Evolutionary conservation across 306 rosid species (phyloP), one percentile per base, ranked within the genome.

Genomic region (Vicia faba): DNA sequence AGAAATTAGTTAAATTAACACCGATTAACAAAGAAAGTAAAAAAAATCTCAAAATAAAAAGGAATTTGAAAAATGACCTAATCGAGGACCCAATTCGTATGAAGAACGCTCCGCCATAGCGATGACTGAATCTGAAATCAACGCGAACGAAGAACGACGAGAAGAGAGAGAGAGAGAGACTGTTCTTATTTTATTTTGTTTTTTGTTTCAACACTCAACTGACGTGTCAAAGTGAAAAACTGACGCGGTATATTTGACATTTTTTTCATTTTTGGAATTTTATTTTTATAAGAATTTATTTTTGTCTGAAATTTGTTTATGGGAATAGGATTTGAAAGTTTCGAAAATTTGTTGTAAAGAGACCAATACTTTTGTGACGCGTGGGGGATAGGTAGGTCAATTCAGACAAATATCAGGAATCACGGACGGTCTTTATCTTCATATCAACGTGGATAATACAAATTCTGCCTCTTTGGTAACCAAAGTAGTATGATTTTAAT

Each of bases 101-200:
- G 92, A 83, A 86, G 84, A 83, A 68, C 56, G 77, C 69, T 88
- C 95, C 76, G 92, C 92, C 97, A 91, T 91, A 66, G 74, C 69
- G 78, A 70, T 28, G 78, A 74, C 69, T 70, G 78, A 74, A 74
- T 81, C 83, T 70, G 80, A 81, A 77, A 81, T 81, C 80, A 65
- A 54, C 55, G 43, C 54, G 45, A 75, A 25, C 53, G 57, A 1
- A 8, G 38, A 33, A 33, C 38, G 38, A 33, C 38, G 38, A 33
- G 2, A 2, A 33, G n/a, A 31, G 36, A 31, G 8, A 31, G 36
- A 33, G 38, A 33, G 62, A 49, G 55, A 20, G 11, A 7, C 25
- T 5, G 3, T 13, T 38, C 49, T 11, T 51, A 8, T 23, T 4
- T 31, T 9, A 6, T 51, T 33, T 31, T 5, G 2, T 5, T 54